A percentile compares a stretch with the other conserved stretches of the same genome.
Conservation (phyloP, 768 basidiomycete genomes). For the Hericium alpestre region DNA sequence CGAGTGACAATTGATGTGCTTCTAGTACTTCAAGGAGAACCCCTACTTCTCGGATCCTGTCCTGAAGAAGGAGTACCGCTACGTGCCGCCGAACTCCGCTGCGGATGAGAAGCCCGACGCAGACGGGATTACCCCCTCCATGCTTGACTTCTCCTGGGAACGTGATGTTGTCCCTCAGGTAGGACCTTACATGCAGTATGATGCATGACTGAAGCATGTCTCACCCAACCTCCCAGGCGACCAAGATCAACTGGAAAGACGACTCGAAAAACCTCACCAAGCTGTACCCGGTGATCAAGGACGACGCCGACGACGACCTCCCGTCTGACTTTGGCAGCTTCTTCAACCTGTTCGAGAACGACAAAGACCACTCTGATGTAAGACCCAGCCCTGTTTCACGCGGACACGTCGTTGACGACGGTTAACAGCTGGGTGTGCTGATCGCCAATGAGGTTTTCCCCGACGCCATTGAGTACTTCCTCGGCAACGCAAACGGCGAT, state of each 20-base stretch:
- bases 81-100: conserved; percentile 41
- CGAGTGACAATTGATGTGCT: not conserved
- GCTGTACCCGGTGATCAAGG: conserved; percentile 56
- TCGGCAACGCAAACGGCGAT: conserved; percentile 51
- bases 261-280: conserved; percentile 68
- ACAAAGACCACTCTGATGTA: conserved; percentile 59
- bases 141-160: conserved; percentile 76
- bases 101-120: conserved; percentile 50
- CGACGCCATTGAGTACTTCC: conserved; percentile 74
- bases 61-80: conserved; percentile 77
- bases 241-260: conserved; percentile 75
- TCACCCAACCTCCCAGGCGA: conserved; percentile 30
- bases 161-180: conserved; percentile 62
- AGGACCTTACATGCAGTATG: not conserved
- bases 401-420: not conserved
- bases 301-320: conserved; percentile 52
- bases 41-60: conserved; percentile 70
- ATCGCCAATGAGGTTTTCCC: conserved; percentile 75
- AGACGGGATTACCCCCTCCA: conserved; percentile 66
- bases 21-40: conserved; percentile 77
- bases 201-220: not conserved
- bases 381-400: conserved; percentile 16
- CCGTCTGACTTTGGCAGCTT: conserved; percentile 68
- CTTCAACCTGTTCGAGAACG: conserved; percentile 78
- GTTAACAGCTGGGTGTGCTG: conserved; percentile 50